phyloP scores from a whole-genome alignment of 2,329 filamentous ascomycete species.

The Xylaria multiplex region DNA sequence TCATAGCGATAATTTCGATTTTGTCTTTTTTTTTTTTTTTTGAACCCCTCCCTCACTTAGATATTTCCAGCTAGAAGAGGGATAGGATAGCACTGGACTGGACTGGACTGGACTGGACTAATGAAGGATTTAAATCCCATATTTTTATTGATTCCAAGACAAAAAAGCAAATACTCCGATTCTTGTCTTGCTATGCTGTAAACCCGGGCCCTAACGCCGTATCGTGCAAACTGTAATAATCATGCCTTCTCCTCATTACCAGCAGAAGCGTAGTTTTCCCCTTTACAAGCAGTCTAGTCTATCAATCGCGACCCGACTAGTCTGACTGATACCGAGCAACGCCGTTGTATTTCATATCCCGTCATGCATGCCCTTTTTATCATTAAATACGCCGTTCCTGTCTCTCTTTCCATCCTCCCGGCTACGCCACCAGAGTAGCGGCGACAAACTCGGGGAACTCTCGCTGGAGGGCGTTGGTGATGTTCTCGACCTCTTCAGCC shows the following conservation, averaged over 20 bases:
- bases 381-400: constrained; percentile 1
- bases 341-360: constrained; percentile 20
- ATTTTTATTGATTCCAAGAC: not conserved
- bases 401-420: too few relatives aligned
- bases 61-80: not conserved
- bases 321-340: constrained; percentile 12
- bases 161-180: not conserved
- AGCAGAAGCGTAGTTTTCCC: not conserved
- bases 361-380: constrained; percentile 9
- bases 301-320: not conserved
- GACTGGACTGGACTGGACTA: too few relatives aligned
- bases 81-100: too few relatives aligned
- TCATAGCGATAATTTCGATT: constrained; percentile 29
- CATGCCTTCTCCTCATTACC: constrained; percentile 12
- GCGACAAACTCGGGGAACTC: constrained; percentile 78
- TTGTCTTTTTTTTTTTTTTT: constrained; percentile 4
- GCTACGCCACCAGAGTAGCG: constrained; percentile 58
- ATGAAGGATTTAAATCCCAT: not conserved
- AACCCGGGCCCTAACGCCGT: constrained; percentile 27
- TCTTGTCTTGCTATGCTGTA: constrained; percentile 26
- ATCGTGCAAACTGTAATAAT: constrained; percentile 19
- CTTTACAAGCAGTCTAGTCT: not conserved
- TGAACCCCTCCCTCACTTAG: not conserved
- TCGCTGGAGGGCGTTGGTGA: constrained; percentile 82
- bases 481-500: constrained; percentile 88